Conservation (phyloP, 805 yeast genomes). For the Ogataea nakhonphanomensis region DNA sequence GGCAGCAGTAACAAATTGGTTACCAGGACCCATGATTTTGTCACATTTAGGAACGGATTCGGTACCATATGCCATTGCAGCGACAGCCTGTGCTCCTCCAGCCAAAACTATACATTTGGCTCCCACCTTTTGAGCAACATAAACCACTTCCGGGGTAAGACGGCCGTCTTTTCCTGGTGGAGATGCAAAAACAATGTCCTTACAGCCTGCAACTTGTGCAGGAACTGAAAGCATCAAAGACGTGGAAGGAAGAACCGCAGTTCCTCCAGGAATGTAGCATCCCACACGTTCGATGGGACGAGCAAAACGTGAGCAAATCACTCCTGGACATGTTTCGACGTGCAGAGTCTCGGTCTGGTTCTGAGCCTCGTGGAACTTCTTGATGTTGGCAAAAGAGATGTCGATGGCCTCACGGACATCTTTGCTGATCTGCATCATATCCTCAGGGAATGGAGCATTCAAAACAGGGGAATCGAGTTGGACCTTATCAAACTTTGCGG, state of each 20-base stretch:
- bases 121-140: constrained; percentile 94
- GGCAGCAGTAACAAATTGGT: constrained; percentile 98
- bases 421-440: constrained; percentile 68
- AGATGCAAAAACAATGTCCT: constrained; percentile 86
- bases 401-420: constrained; percentile 83
- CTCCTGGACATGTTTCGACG: constrained; percentile 95
- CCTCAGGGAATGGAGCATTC: constrained; percentile 81
- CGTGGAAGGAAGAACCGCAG: constrained; percentile 96
- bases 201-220: constrained; percentile 96
- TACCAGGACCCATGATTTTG: constrained; percentile 97
- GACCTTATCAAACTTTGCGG: constrained; percentile 90
- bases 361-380: constrained; percentile 92
- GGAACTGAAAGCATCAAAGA: constrained; percentile 98
- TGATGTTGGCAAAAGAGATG: constrained; percentile 82
- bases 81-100: constrained; percentile 99
- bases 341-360: constrained; percentile 65
- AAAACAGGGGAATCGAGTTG: constrained; percentile 67
- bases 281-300: constrained; percentile 95
- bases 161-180: constrained; percentile 95
- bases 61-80: constrained; percentile 99
- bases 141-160: constrained; percentile 94
- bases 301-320: constrained; percentile 88
- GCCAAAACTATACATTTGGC: constrained; percentile 89
- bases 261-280: constrained; percentile 96
- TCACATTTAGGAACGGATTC: constrained; percentile 89